Base-by-base conservation (phyloP, 2,329 filamentous ascomycete species). In the Bisporella sp. region DNA sequence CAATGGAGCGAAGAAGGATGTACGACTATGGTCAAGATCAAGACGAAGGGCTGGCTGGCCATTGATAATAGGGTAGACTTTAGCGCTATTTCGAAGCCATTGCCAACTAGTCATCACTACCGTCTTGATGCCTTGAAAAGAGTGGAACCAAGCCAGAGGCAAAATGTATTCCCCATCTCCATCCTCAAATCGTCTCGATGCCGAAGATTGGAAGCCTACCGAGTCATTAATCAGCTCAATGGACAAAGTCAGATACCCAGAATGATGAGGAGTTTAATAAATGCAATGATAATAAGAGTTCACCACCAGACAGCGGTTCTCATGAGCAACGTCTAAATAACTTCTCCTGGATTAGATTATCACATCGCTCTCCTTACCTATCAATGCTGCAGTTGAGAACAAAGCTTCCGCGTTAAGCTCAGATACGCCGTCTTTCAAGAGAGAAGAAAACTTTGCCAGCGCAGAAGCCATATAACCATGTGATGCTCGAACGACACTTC, bases 41-140 rank as follows among this genome's bases (percentile, higher is more conserved):
- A 84, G 71, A 54, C 79, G 73, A n/a, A 84, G 71, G 5, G 77
- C 75, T 1, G 79, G 81, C 59, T 84, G 81, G 1, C 78, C 77
- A 58, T 83, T 79, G 54, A 85, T 83, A 46, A 85, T 81, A 5
- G 76, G 74, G 30, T 78, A 73, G 39, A 82, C 78, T 11, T 77
- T 72, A 2, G 71, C 69, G 56, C 78, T 83, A 52, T 73, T 72
- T 3, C 80, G 73, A 44, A 85, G 73, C 75, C 77, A 84, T 51
- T 76, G 77, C 81, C 81, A 85, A 11, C 79, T 82, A 3, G 76
- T 75, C 21, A 81, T 77, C 0, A 84, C 81, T 33, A 85, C 73
- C 2, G 81, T 77, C 62, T 84, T 85, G 56, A 85, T 79, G 8
- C 81, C 81, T 59, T 84, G 81, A 59, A 83, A 84, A 4, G 81